A percentile compares a stretch with the other conserved stretches of the same genome.
These are phyloP conservation scores for Hemisphaericaspora xylofermentans DNA, from an alignment of 1,139 yeast genomes.

Conservation along the genomic window DNA sequence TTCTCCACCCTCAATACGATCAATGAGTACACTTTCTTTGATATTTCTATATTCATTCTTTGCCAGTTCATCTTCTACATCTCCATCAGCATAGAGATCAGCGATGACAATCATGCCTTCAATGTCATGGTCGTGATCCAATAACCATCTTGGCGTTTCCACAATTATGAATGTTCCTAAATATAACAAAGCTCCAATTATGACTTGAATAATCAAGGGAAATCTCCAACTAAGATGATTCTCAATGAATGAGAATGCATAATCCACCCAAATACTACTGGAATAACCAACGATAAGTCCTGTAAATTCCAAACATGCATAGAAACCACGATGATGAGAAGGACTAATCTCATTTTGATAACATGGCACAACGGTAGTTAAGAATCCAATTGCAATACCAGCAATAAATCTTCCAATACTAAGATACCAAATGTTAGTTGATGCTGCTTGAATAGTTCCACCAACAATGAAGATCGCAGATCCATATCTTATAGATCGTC, in stretches of 20 bases:
- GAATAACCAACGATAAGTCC: constrained; percentile 89
- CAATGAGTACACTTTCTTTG: constrained; percentile 52
- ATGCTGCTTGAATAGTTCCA: constrained; percentile 67
- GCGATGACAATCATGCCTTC: constrained; percentile 66
- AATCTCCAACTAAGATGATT: constrained; percentile 66
- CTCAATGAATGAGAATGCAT: constrained; percentile 64
- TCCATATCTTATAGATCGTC: constrained; percentile 79
- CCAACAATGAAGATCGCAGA: constrained; percentile 80
- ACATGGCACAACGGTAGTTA: constrained; percentile 94
- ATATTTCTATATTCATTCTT: constrained; percentile 50
- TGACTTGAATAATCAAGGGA: constrained; percentile 74
- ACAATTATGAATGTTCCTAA: constrained; percentile 76
- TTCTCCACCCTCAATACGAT: constrained; percentile 71
- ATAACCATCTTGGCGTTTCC: constrained; percentile 87
- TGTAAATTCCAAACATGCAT: constrained; percentile 90
- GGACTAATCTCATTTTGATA: constrained; percentile 92
- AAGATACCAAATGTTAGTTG: constrained; percentile 45
- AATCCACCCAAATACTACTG: constrained; percentile 88
- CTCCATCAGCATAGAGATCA: constrained; percentile 47
- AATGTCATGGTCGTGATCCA: constrained; percentile 84
- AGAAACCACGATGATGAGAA: constrained; percentile 82
- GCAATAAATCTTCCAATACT: constrained; percentile 76
- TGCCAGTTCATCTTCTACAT: constrained; percentile 61
- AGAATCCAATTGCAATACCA: constrained; percentile 86
- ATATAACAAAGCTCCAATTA: constrained; percentile 68